phyloP scores from a whole-genome alignment of 768 basidiomycete species.

The Dictyophora rubrovolvata region DNA sequence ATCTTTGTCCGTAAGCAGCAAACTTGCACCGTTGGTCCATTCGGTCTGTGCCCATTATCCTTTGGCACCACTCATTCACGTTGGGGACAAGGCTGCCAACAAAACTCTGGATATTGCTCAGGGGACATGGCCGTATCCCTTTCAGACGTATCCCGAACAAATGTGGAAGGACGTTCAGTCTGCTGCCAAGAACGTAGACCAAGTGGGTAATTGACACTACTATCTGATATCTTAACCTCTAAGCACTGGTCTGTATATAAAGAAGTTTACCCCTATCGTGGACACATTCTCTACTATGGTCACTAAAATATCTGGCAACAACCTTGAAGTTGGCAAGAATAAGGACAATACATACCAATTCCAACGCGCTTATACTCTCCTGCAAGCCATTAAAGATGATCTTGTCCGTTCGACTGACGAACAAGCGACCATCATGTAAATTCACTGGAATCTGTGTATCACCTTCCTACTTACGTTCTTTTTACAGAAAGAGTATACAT shows the following conservation, averaged over 20 bases:
- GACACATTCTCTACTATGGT: slow-evolving; percentile 7
- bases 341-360: not conserved
- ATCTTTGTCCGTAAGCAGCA: not conserved
- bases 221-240: not conserved
- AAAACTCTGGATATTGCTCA: slow-evolving; percentile 6
- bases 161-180: slow-evolving; percentile 8
- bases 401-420: slow-evolving; percentile 1
- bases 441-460: not conserved
- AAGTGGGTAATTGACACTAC: not conserved
- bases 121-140: slow-evolving; percentile 8
- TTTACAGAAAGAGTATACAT: slow-evolving; percentile 3
- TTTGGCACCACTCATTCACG: not conserved
- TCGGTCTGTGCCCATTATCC: slow-evolving; percentile 4
- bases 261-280: slow-evolving; percentile 4
- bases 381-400: slow-evolving; percentile 2
- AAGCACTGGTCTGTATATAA: not conserved
- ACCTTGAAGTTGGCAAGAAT: not conserved
- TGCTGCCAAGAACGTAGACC: slow-evolving; percentile 5
- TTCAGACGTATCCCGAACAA: slow-evolving; percentile 6
- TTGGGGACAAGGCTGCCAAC: slow-evolving; percentile 2
- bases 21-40: not conserved
- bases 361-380: slow-evolving; percentile 6
- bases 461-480: not conserved
- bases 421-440: not conserved
- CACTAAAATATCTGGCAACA: not conserved